These are phyloP conservation scores for Mortierella sp. DNA, from an alignment of 371 early-diverging fungal genomes.

Conservation along the genomic window DNA sequence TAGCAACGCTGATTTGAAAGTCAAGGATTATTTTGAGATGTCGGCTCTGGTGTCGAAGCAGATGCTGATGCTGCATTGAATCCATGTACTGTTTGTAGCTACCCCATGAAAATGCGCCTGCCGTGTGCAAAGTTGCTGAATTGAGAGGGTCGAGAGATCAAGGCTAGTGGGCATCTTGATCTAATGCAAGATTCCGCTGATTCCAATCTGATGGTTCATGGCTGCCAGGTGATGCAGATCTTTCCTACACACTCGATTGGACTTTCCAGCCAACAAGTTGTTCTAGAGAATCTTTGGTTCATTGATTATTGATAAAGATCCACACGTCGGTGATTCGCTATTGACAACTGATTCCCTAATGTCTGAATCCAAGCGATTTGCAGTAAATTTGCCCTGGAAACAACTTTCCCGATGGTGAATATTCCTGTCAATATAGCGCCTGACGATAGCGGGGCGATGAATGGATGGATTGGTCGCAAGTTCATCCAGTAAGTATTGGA, in stretches of 20 bases:
- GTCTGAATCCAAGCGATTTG: background rate
- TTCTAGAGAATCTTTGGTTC: background rate
- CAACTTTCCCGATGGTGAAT: background rate
- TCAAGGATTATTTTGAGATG: background rate
- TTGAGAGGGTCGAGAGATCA: background rate
- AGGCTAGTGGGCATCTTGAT: background rate
- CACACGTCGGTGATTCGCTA: too few species aligned
- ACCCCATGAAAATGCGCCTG: background rate
- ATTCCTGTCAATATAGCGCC: background rate
- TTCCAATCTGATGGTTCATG: background rate
- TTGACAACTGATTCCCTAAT: background rate
- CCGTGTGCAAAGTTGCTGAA: background rate
- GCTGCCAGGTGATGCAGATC: background rate
- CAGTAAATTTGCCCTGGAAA: background rate
- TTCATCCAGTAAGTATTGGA: background rate
- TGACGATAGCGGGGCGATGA: background rate
- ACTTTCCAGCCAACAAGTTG: background rate
- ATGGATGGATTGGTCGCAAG: slow-evolving; percentile 15
- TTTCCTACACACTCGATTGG: background rate
- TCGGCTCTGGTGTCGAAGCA: background rate
- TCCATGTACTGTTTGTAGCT: background rate
- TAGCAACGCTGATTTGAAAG: slow-evolving; percentile 7
- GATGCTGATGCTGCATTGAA: background rate
- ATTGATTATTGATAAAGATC: background rate
- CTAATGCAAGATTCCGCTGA: background rate